phyloP scores from a whole-genome alignment of 352 stramenopile species.

The Blastocystis sp. region DNA sequence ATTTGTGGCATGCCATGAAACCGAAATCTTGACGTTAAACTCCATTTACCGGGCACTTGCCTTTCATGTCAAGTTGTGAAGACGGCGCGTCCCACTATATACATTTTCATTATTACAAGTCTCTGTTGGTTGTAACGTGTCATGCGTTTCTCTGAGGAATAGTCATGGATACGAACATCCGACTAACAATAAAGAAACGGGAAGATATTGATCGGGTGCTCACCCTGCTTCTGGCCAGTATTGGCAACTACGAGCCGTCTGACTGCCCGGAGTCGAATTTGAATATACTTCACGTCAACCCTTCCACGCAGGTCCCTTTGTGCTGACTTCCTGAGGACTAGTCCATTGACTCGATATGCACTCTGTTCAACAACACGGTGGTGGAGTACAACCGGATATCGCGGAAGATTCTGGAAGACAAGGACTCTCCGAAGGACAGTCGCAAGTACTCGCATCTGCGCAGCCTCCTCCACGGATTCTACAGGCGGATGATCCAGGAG shows the following conservation, averaged over 20 bases:
- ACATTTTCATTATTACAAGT: too few species aligned
- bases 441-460: slow-evolving; percentile 23
- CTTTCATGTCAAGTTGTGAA: too few species aligned
- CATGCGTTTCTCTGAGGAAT: background rate
- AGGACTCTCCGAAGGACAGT: slow-evolving; percentile 30
- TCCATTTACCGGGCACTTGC: too few species aligned
- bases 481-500: slow-evolving; percentile 8
- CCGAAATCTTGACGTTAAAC: too few species aligned
- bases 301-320: background rate
- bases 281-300: background rate
- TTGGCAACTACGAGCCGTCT: background rate
- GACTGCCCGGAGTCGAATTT: background rate
- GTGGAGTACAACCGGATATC: slow-evolving; percentile 13
- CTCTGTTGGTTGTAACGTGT: too few species aligned
- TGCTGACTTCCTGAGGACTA: background rate
- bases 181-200: slow-evolving; percentile 25
- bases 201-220: slow-evolving; percentile 19
- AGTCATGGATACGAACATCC: slow-evolving; percentile 1
- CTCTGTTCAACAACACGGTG: background rate
- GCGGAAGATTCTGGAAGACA: slow-evolving; percentile 2
- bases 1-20: too few species aligned
- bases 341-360: slow-evolving; percentile 2
- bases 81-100: too few species aligned
- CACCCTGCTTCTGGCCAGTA: background rate
- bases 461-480: slow-evolving; percentile 17